Evolutionary conservation across 1,284 basidiomycete species (phyloP).

Genomic region (Microbotryum saponariae): DNA sequence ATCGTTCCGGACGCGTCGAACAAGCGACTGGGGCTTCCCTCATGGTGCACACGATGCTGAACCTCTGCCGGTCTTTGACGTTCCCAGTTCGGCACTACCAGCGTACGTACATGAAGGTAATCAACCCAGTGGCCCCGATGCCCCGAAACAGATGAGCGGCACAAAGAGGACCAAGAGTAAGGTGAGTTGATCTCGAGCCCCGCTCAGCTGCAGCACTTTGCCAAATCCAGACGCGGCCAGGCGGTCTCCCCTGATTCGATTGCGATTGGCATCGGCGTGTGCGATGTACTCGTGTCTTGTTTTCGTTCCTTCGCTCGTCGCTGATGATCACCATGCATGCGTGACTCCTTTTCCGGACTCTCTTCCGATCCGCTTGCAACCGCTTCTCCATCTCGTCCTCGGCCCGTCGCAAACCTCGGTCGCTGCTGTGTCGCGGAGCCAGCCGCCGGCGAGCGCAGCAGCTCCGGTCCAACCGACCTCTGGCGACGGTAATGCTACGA

Average conservation of each 20-base stretch:
- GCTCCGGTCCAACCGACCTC: constrained; percentile 6
- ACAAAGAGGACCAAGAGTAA: constrained; percentile 26
- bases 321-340: not conserved
- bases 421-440: not conserved
- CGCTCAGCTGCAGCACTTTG: too few species aligned
- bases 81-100: constrained; percentile 22
- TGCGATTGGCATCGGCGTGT: too few species aligned
- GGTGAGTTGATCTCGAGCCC: too few species aligned
- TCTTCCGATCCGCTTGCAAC: not conserved
- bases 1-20: not conserved
- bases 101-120: constrained; percentile 26
- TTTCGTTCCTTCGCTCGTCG: too few species aligned
- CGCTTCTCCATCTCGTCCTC: not conserved
- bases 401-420: not conserved
- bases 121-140: constrained; percentile 12
- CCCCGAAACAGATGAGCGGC: constrained; percentile 14
- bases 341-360: not conserved
- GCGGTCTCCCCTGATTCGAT: too few species aligned
- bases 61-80: too few species aligned
- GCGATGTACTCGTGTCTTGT: too few species aligned
- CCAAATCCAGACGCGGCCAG: too few species aligned
- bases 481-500: not conserved
- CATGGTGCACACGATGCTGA: too few species aligned
- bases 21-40: too few species aligned
- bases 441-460: constrained; percentile 1